These are phyloP conservation scores for Podospora pseudoanserina DNA, from an alignment of 495 filamentous ascomycete genomes.

Conservation along the genomic window DNA sequence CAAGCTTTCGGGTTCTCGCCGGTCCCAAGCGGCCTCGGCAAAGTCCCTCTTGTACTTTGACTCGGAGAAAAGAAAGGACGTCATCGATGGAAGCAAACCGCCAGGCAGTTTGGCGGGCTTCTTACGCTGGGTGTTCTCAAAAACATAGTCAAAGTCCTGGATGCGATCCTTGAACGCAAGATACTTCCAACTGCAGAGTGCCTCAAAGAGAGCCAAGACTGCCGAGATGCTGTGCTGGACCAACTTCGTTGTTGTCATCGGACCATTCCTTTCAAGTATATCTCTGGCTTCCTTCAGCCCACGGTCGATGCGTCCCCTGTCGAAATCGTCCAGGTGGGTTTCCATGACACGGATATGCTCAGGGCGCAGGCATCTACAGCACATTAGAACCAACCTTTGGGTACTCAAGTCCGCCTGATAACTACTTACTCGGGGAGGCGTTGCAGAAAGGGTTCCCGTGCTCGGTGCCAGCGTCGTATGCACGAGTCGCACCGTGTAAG, in stretches of 20 bases:
- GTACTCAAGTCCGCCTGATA: background rate
- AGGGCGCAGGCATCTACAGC: conserved; percentile 30
- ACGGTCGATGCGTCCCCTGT: conserved; percentile 34
- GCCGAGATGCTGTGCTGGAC: conserved; percentile 34
- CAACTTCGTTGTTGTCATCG: conserved; percentile 30
- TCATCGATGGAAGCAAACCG: conserved; percentile 74
- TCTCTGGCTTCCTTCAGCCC: conserved; percentile 37
- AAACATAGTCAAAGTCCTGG: conserved; percentile 68
- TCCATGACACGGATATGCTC: conserved; percentile 34
- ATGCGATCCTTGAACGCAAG: conserved; percentile 37
- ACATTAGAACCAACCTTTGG: conserved; percentile 32
- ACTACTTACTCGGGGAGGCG: conserved; percentile 39
- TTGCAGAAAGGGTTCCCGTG: conserved; percentile 29
- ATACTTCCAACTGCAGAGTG: conserved; percentile 51
- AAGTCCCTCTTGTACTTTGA: conserved; percentile 54
- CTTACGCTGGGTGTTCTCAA: conserved; percentile 69
- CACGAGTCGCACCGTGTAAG: conserved; percentile 75
- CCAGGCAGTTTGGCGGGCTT: conserved; percentile 61
- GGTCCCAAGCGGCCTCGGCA: conserved; percentile 64
- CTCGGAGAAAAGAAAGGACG: conserved; percentile 69
- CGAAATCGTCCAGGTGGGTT: conserved; percentile 45
- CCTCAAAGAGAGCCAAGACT: conserved; percentile 50
- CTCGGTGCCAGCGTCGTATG: conserved; percentile 74
- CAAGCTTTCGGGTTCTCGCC: conserved; percentile 50
- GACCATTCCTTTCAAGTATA: conserved; percentile 38